phyloP scores from a whole-genome alignment of 2,329 filamentous ascomycete species.

The Monilinia polystroma region DNA sequence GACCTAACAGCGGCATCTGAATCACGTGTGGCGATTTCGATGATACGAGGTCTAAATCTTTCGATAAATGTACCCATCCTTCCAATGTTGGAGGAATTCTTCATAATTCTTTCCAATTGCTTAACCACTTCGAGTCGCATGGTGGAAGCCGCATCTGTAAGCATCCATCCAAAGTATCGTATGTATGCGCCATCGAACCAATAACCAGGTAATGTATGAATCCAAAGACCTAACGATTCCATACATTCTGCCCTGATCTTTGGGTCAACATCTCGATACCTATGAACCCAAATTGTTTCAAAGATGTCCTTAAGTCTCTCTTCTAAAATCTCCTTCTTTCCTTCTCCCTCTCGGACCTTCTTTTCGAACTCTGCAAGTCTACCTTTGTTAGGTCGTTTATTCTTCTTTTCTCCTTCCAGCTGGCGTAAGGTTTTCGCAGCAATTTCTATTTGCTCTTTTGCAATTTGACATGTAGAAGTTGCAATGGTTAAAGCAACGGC shows the following conservation, averaged over 20 bases:
- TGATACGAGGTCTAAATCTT: conserved; percentile 78
- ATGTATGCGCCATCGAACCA: conserved; percentile 91
- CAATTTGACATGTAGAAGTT: conserved; percentile 72
- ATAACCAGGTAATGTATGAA: conserved; percentile 75
- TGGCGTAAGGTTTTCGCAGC: conserved; percentile 77
- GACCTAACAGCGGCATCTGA: conserved; percentile 78
- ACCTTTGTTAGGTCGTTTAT: conserved; percentile 72
- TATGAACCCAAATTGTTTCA: conserved; percentile 89
- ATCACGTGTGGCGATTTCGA: conserved; percentile 90
- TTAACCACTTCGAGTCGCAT: conserved; percentile 84
- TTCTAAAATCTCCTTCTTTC: conserved; percentile 57
- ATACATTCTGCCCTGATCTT: conserved; percentile 88
- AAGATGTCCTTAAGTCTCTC: conserved; percentile 80
- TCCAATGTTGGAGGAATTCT: conserved; percentile 72
- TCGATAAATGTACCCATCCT: conserved; percentile 88
- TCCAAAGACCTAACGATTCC: conserved; percentile 84
- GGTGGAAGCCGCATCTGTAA: conserved; percentile 74
- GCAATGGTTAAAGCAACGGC: conserved; percentile 79
- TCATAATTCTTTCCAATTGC: conserved; percentile 78
- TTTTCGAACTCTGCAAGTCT: conserved; percentile 72
- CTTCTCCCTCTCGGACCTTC: conserved; percentile 54
- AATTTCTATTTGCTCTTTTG: conserved; percentile 66
- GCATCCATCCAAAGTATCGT: conserved; percentile 91
- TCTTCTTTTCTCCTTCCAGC: conserved; percentile 72
- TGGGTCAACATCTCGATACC: conserved; percentile 90